These are phyloP conservation scores for Trypanosomatidae sp. DNA, from an alignment of 208 protist genomes.

Conservation along the genomic window DNA sequence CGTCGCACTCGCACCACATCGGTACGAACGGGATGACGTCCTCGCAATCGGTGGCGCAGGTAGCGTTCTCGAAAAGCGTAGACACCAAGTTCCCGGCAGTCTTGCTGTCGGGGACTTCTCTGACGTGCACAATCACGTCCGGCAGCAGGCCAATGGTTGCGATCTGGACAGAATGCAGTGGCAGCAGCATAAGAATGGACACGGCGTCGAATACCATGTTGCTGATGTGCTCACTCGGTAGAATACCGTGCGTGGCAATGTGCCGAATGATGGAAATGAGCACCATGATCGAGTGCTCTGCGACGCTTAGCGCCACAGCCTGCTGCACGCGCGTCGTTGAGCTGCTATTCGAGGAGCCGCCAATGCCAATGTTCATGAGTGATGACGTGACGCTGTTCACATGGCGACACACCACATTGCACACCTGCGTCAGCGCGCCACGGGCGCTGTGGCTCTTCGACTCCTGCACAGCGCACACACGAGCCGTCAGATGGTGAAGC, in stretches of 20 bases:
- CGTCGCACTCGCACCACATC: slow-evolving; percentile 80
- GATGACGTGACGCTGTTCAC: slow-evolving; percentile 72
- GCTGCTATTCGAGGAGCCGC: slow-evolving; percentile 26
- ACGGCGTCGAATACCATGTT: slow-evolving; percentile 81
- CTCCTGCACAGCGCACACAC: slow-evolving; percentile 63
- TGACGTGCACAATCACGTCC: slow-evolving; percentile 79
- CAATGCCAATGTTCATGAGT: slow-evolving; percentile 63
- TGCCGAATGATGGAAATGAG: slow-evolving; percentile 80
- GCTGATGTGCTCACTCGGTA: slow-evolving; percentile 34
- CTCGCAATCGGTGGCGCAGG: slow-evolving; percentile 29
- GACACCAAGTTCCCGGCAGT: slow-evolving; percentile 53
- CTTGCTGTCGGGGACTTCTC: slow-evolving; percentile 41
- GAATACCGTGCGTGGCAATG: slow-evolving; percentile 40
- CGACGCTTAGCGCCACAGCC: slow-evolving; percentile 60
- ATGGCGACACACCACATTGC: slow-evolving; percentile 67
- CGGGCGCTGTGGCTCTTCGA: slow-evolving; percentile 26
- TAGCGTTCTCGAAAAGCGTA: slow-evolving; percentile 80
- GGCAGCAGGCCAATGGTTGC: slow-evolving; percentile 78
- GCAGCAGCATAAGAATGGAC: slow-evolving; percentile 80
- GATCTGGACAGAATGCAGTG: slow-evolving; percentile 83
- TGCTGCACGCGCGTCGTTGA: slow-evolving; percentile 46
- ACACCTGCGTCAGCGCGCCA: slow-evolving; percentile 59
- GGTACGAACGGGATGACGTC: slow-evolving; percentile 71
- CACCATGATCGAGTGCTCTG: slow-evolving; percentile 73
- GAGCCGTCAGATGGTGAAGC: slow-evolving; percentile 75